Percentiles rank a stretch among this genome's conserved stretches.
Evolutionary conservation across 1,284 basidiomycete species (phyloP).

Genomic region (Malassezia slooffiae): DNA sequence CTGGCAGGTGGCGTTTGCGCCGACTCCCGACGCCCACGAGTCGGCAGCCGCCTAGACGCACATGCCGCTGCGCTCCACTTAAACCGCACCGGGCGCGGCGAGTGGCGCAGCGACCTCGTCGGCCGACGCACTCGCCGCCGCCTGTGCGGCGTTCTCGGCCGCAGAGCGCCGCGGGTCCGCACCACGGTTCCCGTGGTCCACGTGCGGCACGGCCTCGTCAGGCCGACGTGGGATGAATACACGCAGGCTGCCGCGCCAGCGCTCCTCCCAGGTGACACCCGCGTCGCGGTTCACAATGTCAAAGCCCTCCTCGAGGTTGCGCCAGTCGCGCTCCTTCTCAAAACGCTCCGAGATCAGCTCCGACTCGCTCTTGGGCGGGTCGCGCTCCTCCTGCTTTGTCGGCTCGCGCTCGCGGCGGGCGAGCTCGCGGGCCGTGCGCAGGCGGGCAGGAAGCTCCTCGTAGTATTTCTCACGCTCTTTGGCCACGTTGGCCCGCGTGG

Average conservation of each 20-base stretch:
- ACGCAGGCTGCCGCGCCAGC: slow-evolving; percentile 58
- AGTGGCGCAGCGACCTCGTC: too few relatives aligned
- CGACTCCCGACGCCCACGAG: too few relatives aligned
- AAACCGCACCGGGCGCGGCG: too few relatives aligned
- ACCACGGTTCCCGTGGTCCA: too few relatives aligned
- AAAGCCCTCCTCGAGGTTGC: slow-evolving; percentile 64
- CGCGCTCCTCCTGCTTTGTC: slow-evolving; percentile 67
- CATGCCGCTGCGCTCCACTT: too few relatives aligned
- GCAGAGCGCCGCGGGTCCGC: too few relatives aligned
- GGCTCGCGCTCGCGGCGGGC: slow-evolving; percentile 67
- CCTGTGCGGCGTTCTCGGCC: too few relatives aligned
- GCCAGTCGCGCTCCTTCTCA: slow-evolving; percentile 74
- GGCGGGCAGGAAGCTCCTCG: slow-evolving; percentile 57
- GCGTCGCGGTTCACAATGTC: slow-evolving; percentile 59
- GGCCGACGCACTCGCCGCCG: too few relatives aligned
- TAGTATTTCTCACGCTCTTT: slow-evolving; percentile 69
- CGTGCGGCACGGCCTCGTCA: slow-evolving; percentile 17
- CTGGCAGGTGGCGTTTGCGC: slow-evolving; percentile 40
- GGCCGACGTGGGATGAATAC: slow-evolving; percentile 46
- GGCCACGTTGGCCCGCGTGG: slow-evolving; percentile 57
- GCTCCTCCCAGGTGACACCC: slow-evolving; percentile 63
- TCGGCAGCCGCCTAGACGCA: too few relatives aligned
- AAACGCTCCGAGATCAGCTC: slow-evolving; percentile 55
- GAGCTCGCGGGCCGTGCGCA: slow-evolving; percentile 67
- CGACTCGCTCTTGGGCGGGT: slow-evolving; percentile 75